Evolutionary conservation across 192 early-diverging fungal species (phyloP).

Genomic region (Jimgerdemannia flammicorona): DNA sequence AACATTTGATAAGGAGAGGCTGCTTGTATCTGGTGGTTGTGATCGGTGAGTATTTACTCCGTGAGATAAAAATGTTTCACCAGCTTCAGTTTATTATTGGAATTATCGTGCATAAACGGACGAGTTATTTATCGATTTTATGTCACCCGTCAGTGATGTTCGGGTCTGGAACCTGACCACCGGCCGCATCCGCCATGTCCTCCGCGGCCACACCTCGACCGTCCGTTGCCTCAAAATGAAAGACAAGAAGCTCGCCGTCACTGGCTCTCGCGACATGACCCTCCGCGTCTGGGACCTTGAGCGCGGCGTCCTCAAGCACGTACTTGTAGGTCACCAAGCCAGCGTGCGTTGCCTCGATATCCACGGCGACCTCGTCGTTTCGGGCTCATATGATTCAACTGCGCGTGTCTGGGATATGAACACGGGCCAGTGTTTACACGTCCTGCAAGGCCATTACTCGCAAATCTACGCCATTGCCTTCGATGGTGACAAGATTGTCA

Average conservation of each 20-base stretch:
- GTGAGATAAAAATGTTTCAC: conserved; percentile 3
- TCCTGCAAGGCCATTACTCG: conserved; percentile 81
- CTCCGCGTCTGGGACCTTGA: conserved; percentile 89
- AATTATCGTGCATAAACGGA: neutral
- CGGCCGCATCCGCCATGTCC: conserved; percentile 81
- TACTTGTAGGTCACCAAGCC: conserved; percentile 81
- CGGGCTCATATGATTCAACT: conserved; percentile 90
- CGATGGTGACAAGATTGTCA: conserved; percentile 77
- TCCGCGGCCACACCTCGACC: conserved; percentile 95
- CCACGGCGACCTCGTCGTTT: conserved; percentile 76
- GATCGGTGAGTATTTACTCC: conserved; percentile 65
- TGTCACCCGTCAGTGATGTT: conserved; percentile 51
- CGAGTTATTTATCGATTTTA: neutral
- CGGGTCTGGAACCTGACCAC: conserved; percentile 95
- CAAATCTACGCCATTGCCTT: conserved; percentile 97
- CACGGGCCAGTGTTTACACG: conserved; percentile 69
- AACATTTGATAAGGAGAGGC: conserved; percentile 42
- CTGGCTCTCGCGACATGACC: conserved; percentile 90
- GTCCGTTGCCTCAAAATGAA: conserved; percentile 90
- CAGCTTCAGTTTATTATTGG: neutral
- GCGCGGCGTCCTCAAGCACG: conserved; percentile 62
- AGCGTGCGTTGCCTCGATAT: conserved; percentile 92
- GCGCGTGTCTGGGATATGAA: conserved; percentile 88
- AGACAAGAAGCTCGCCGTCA: conserved; percentile 71
- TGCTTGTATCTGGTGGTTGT: conserved; percentile 92